Base-by-base conservation (phyloP, 73 alveolate genomes). In the Paraurostyla sp. region DNA sequence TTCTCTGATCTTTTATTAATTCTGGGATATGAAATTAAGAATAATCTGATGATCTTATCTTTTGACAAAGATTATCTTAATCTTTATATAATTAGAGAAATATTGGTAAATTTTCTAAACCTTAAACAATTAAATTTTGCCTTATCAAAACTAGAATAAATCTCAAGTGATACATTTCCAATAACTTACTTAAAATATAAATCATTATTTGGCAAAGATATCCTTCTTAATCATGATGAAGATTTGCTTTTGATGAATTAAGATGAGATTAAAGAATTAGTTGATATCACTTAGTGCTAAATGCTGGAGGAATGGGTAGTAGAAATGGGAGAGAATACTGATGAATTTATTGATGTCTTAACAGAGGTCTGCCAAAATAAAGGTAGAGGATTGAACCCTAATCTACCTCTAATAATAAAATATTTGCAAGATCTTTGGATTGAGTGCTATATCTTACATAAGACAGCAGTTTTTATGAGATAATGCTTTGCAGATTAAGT, bases 321-420 rank as follows among this genome's bases (percentile, higher is more conserved):
- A 6, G 87, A 73, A 50, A 45, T 73, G 32, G 87, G 87, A 23
- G 87, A 73, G 27, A 73, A 73, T 48, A 50, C 35, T 4, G 1
- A 13, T 1, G 71, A 23, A 9, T 73, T 73, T 73, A 22, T 43
- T 22, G 49, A 45, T 16, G 36, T 50, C 29, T 73, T 73, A 27
- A 16, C 2, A 18, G 87, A 73, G 6, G 35, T 73, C 4, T 45
- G 57, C 42, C 9, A 48, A 73, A 23, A 30, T 9, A 4, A 11
- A 50, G 18, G 29, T 22, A 23, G 25, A n/a, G n/a, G n/a, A n/a
- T n/a, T n/a, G n/a, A n/a, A n/a, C n/a, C n/a, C n/a, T n/a, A n/a
- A n/a, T n/a, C n/a, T n/a, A n/a, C n/a, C n/a, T n/a, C n/a, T n/a
- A n/a, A n/a, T 73, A 15, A 30, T 73, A 25, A 22, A 27, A 27